These are phyloP conservation scores for Brassica rapa DNA, from an alignment of 345 rosid species.

Conservation along the genomic window DNA sequence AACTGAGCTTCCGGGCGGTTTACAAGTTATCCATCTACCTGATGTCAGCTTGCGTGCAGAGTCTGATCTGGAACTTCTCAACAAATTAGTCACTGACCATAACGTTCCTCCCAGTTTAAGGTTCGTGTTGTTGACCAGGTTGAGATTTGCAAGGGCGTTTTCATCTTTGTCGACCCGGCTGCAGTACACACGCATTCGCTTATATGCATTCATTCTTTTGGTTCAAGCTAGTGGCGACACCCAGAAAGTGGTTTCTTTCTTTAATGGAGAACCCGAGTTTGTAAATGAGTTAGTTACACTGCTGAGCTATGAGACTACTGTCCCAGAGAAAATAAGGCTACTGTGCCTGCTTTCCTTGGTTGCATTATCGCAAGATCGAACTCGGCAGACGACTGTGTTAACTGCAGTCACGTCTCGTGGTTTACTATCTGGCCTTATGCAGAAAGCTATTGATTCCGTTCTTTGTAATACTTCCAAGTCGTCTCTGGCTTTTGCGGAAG, in stretches of 20 bases:
- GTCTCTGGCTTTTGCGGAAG: constrained; percentile 89
- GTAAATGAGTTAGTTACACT: constrained; percentile 80
- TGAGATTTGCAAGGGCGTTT: constrained; percentile 92
- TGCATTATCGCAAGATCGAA: constrained; percentile 89
- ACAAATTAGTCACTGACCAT: constrained; percentile 65
- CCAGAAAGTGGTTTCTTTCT: constrained; percentile 81
- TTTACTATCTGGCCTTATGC: constrained; percentile 86
- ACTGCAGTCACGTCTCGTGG: constrained; percentile 93
- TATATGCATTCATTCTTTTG: constrained; percentile 89
- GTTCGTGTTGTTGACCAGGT: constrained; percentile 76
- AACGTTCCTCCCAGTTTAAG: constrained; percentile 81
- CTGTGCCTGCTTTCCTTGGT: constrained; percentile 79
- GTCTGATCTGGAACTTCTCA: constrained; percentile 80
- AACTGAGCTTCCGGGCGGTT: constrained; percentile 58
- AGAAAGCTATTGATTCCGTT: constrained; percentile 85
- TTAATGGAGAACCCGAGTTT: constrained; percentile 91
- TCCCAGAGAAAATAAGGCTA: constrained; percentile 84
- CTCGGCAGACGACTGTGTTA: constrained; percentile 81
- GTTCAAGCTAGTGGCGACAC: constrained; percentile 83
- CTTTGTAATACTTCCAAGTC: constrained; percentile 62
- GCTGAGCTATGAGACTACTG: constrained; percentile 76
- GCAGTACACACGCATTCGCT: constrained; percentile 87
- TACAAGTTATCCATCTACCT: constrained; percentile 77
- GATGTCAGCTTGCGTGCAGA: constrained; percentile 48
- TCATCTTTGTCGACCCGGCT: constrained; percentile 72